A percentile compares a stretch with the other conserved stretches of the same genome.
These are phyloP conservation scores for Delphinella strobiligena DNA, from an alignment of 2,329 filamentous ascomycete species.

Conservation along the genomic window DNA sequence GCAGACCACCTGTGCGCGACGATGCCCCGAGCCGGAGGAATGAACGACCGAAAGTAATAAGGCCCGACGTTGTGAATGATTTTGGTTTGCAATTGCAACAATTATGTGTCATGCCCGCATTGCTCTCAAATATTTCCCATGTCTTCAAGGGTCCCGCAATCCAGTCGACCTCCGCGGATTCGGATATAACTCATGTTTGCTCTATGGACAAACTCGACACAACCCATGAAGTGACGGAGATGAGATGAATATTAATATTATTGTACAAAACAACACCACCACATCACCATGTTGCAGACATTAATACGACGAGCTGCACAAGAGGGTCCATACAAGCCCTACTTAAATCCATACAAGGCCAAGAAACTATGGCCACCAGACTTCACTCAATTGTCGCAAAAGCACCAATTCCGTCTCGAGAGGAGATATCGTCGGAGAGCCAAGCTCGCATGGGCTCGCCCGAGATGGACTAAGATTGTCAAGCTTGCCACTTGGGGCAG, in stretches of 20 bases:
- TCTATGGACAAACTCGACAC: too few species aligned
- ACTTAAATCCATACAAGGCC: slow-evolving; percentile 48
- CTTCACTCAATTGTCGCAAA: slow-evolving; percentile 54
- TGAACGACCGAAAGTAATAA: slow-evolving; percentile 9
- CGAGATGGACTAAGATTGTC: slow-evolving; percentile 52
- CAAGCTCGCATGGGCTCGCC: slow-evolving; percentile 48
- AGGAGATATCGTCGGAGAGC: slow-evolving; percentile 64
- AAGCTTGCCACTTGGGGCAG: slow-evolving; percentile 53
- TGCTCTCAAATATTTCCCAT: background rate
- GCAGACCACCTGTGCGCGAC: slow-evolving; percentile 11
- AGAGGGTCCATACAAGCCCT: slow-evolving; percentile 28
- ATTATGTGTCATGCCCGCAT: background rate
- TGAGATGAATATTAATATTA: too few species aligned
- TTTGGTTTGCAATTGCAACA: background rate
- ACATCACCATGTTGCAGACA: slow-evolving; percentile 36
- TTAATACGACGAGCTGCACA: slow-evolving; percentile 25
- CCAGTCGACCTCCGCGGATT: too few species aligned
- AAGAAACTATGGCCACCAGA: slow-evolving; percentile 71
- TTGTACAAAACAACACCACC: too few species aligned
- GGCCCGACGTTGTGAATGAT: slow-evolving; percentile 6
- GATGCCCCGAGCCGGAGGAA: slow-evolving; percentile 19
- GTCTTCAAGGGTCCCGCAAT: too few species aligned
- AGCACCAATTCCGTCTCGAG: slow-evolving; percentile 68
- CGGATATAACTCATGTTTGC: too few species aligned
- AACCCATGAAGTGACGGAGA: too few species aligned